phyloP scores from a whole-genome alignment of 1,139 yeast genomes.

The Magnusiomyces ingens region DNA sequence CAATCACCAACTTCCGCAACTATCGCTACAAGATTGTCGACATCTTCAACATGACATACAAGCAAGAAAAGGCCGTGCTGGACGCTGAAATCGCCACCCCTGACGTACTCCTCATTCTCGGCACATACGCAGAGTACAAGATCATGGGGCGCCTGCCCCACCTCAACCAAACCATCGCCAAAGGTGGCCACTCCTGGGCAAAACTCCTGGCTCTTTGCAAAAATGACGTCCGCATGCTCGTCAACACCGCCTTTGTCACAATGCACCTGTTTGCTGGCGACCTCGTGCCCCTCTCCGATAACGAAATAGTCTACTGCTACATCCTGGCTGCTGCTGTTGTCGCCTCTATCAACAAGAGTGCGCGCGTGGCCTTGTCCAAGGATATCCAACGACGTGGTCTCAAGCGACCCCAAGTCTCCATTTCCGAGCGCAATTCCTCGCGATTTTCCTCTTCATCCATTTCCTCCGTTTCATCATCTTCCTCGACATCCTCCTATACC shows the following conservation, averaged over 20 bases:
- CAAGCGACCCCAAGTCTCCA: constrained; percentile 13
- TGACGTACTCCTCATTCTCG: constrained; percentile 11
- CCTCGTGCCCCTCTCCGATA: constrained; percentile 12
- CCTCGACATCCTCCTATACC: no score
- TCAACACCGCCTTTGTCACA: constrained; percentile 13
- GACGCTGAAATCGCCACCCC: constrained; percentile 14
- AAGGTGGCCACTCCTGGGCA: constrained; percentile 12
- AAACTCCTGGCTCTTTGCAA: constrained; percentile 10
- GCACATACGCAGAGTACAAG: constrained; percentile 13
- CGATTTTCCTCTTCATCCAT: constrained; percentile 1
- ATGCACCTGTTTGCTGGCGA: constrained; percentile 16
- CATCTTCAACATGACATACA: constrained; percentile 15
- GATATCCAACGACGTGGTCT: constrained; percentile 13
- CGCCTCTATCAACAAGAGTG: constrained; percentile 8
- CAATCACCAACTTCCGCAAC: constrained; percentile 15
- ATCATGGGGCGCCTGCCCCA: constrained; percentile 4
- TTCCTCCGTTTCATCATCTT: not conserved
- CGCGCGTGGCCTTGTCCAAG: constrained; percentile 3
- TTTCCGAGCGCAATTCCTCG: constrained; percentile 11
- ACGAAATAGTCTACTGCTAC: constrained; percentile 15
- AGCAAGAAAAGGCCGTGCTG: constrained; percentile 13
- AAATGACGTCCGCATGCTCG: constrained; percentile 11
- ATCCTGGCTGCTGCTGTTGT: constrained; percentile 15
- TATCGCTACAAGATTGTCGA: constrained; percentile 17
- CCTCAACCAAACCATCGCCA: constrained; percentile 10